Conservation (phyloP, 768 basidiomycete species). For the Mycena rebaudengoi region DNA sequence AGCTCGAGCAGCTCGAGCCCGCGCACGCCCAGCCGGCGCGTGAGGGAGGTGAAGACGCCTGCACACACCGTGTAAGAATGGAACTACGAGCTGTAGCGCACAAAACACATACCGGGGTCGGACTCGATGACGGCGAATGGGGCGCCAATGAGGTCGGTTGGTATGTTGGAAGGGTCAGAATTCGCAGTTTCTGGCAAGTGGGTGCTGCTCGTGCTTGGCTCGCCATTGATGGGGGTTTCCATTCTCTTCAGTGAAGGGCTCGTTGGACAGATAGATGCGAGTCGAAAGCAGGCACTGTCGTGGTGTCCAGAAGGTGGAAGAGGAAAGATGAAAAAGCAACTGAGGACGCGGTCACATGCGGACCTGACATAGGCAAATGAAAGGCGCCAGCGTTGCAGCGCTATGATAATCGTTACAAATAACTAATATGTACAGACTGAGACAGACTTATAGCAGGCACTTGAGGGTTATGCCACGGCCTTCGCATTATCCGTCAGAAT, state of each 20-base stretch:
- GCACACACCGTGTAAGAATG: slow-evolving; percentile 24
- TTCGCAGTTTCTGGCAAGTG: too few relatives aligned
- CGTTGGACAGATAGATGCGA: too few relatives aligned
- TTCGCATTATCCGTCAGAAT: slow-evolving; percentile 55
- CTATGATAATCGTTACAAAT: background rate
- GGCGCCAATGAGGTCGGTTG: slow-evolving; percentile 63
- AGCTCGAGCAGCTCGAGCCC: slow-evolving; percentile 65
- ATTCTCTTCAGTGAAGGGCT: too few relatives aligned
- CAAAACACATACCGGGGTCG: slow-evolving; percentile 49
- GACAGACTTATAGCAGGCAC: too few relatives aligned
- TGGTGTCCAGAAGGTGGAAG: too few relatives aligned
- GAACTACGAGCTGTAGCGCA: background rate
- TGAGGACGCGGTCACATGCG: too few relatives aligned
- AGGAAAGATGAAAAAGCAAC: too few relatives aligned
- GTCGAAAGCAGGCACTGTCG: too few relatives aligned
- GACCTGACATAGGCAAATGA: too few relatives aligned
- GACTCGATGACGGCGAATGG: slow-evolving; percentile 71
- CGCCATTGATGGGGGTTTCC: too few relatives aligned
- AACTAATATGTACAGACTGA: background rate
- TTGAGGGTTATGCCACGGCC: slow-evolving; percentile 13
- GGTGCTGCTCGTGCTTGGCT: too few relatives aligned
- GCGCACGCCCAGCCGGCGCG: slow-evolving; percentile 60
- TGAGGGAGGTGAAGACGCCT: slow-evolving; percentile 67
- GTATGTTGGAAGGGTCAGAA: background rate
- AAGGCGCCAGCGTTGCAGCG: too few relatives aligned